A percentile compares a stretch with the other conserved stretches of the same genome.
Conservation (phyloP, 768 basidiomycete genomes). For the Polyporus arcularius region DNA sequence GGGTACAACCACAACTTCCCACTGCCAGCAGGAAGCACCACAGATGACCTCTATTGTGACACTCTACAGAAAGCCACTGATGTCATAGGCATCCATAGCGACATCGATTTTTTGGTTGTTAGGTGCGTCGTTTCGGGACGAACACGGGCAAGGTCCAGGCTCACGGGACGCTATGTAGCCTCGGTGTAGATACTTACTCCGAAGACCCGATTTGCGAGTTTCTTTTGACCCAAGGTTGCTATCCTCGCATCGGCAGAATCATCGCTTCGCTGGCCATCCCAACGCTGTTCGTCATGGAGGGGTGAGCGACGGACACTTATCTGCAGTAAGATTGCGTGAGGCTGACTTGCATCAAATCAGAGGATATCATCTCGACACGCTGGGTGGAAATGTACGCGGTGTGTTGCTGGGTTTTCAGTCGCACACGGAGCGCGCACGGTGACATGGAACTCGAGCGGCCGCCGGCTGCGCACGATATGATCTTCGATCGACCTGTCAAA, state of each 20-base stretch:
- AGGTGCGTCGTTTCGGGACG: slow-evolving; percentile 21
- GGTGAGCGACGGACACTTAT: slow-evolving; percentile 22
- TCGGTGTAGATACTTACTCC: slow-evolving; percentile 37
- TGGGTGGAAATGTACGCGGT: slow-evolving; percentile 31
- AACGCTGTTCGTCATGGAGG: slow-evolving; percentile 39
- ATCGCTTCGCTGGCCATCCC: slow-evolving; percentile 20
- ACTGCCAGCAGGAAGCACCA: slow-evolving; percentile 28
- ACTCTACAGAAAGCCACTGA: slow-evolving; percentile 22
- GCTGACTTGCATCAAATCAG: slow-evolving; percentile 11
- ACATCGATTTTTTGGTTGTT: slow-evolving; percentile 29
- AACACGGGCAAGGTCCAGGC: no score
- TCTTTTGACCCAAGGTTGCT: slow-evolving; percentile 28
- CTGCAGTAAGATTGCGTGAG: no score
- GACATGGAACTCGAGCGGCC: not conserved
- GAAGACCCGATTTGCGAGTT: slow-evolving; percentile 36
- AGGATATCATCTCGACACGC: slow-evolving; percentile 30
- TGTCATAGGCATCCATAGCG: slow-evolving; percentile 21
- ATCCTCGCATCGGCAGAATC: slow-evolving; percentile 28
- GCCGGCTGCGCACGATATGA: not conserved
- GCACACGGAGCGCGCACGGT: not conserved
- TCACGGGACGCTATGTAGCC: slow-evolving; percentile 16
- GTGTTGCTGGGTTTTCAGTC: slow-evolving; percentile 29
- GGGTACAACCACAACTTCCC: slow-evolving; percentile 34
- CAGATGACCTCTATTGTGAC: slow-evolving; percentile 28
- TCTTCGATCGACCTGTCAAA: not conserved